Base-by-base conservation (phyloP, 345 rosid species). In the Anastatica hierochuntica region DNA sequence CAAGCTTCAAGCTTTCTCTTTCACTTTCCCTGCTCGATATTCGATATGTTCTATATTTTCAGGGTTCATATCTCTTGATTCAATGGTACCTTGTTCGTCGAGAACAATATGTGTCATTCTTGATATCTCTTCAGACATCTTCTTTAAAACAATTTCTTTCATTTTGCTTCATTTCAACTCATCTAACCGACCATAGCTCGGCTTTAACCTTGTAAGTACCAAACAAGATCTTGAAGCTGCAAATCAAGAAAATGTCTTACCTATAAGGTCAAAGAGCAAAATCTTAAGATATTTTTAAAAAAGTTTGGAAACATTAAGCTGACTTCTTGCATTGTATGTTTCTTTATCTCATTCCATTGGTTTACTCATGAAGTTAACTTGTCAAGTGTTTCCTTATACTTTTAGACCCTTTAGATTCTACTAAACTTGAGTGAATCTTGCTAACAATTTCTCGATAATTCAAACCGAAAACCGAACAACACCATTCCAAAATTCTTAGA, bases 211-310 rank as follows among this genome's bases (percentile, higher is more conserved):
- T 7, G 3, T 24, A 7, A 24, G n/a, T n/a, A 24, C 5, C 27
- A 24, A 24, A 84, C 94, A 54, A 85, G 94, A 71, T 92, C 98
- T 83, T 92, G 98, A 24, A 92, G 95, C 98, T 88, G 90, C 58
- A 57, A 65, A 37, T 3, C 51, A 63, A 43, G 6, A 39, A 46
- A 16, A 52, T 10, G 13, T 1, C 14, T 30, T 29, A 11, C n/a
- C 30, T 27, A 18, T 31, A 45, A 42, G 63, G 34, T 14, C 17
- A 14, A 34, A 17, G 16, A 31, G 34, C 12, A 15, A 27, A 20
- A 40, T 36, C 10, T 54, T 24, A 3, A 26, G 58, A 40, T 58
- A 27, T n/a, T n/a, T 11, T 2, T 2, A 17, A 29, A 62, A 58
- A 62, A 24, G 2, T 27, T 49, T 24, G 27, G 3, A 24, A 24